Evolutionary conservation across 108 stramenopile genomes (phyloP), one percentile per base, ranked within the genome.

Genomic region (Craspedostauros australis): DNA sequence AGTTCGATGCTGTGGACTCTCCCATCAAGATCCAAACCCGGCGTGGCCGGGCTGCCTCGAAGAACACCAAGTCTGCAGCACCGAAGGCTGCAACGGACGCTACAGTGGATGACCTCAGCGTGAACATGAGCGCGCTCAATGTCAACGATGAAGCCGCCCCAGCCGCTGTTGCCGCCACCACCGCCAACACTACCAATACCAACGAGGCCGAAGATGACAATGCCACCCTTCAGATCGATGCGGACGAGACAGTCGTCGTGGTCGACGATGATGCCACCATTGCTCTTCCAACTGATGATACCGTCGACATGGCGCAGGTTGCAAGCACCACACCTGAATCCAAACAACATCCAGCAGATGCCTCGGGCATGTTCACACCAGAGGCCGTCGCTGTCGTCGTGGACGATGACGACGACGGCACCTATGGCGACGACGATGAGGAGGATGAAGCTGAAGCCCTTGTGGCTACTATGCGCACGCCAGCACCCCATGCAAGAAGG

Each of bases 401-500:
- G 14, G 68, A 61, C 21, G 61, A 62, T 25, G 54, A 61, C 39
- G n/a, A n/a, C n/a, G n/a, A n/a, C n/a, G n/a, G n/a, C n/a, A n/a
- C n/a, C n/a, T n/a, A n/a, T n/a, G n/a, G n/a, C n/a, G n/a, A n/a
- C n/a, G 68, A 62, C 15, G 60, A 44, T 25, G 20, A 14, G 2
- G 39, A 49, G 11, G 54, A 61, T 20, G 59, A 61, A 25, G 50
- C 38, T 19, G 64, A 65, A 49, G 45, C 51, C 12, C 39, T 69
- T 7, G 28, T 68, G n/a, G 66, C 66, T 5, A 60, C 66, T 3
- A 59, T 68, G n/a, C n/a, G n/a, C n/a, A n/a, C n/a, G n/a, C n/a
- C n/a, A n/a, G n/a, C n/a, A n/a, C n/a, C n/a, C n/a, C n/a, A n/a
- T n/a, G n/a, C n/a, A n/a, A n/a, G n/a, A 36, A 36, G 34, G 12